A percentile compares a stretch with the other conserved stretches of the same genome.
Conservation (phyloP, 192 early-diverging fungal species). For the Umbelopsis sp. region DNA sequence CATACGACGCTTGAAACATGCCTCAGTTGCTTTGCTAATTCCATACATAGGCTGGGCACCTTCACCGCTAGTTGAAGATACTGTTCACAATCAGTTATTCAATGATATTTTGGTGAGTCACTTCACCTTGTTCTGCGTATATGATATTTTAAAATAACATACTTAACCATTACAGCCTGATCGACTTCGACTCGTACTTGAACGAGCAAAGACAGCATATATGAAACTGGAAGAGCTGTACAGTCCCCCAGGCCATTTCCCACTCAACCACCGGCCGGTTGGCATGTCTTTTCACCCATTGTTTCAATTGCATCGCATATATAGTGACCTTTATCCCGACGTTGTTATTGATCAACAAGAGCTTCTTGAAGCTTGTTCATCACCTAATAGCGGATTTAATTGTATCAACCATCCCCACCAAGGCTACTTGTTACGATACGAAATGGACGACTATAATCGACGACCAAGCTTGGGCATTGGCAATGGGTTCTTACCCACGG, state of each 20-base stretch:
- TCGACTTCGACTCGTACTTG: constrained; percentile 27
- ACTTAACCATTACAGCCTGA: constrained; percentile 21
- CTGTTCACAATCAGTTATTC: constrained; percentile 36
- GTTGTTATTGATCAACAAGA: constrained; percentile 30
- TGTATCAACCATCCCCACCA: constrained; percentile 39
- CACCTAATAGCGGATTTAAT: constrained; percentile 27
- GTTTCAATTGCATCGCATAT: constrained; percentile 34
- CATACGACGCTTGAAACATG: background rate
- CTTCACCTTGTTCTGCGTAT: background rate
- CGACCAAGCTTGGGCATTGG: background rate
- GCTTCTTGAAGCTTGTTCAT: constrained; percentile 27
- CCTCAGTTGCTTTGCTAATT: background rate
- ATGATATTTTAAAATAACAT: background rate
- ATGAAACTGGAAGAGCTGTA: constrained; percentile 35
- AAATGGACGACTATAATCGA: constrained; percentile 12
- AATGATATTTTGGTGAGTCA: constrained; percentile 32
- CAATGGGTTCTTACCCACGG: constrained; percentile 9
- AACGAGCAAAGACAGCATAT: constrained; percentile 39
- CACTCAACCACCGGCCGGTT: constrained; percentile 6
- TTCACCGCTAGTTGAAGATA: constrained; percentile 20
- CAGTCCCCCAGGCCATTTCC: background rate
- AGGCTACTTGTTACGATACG: constrained; percentile 28
- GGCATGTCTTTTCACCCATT: constrained; percentile 25
- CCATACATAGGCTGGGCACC: constrained; percentile 27
- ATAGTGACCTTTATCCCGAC: constrained; percentile 36